Conservation (phyloP, 2,329 filamentous ascomycete genomes). For the Capronia epimyces region DNA sequence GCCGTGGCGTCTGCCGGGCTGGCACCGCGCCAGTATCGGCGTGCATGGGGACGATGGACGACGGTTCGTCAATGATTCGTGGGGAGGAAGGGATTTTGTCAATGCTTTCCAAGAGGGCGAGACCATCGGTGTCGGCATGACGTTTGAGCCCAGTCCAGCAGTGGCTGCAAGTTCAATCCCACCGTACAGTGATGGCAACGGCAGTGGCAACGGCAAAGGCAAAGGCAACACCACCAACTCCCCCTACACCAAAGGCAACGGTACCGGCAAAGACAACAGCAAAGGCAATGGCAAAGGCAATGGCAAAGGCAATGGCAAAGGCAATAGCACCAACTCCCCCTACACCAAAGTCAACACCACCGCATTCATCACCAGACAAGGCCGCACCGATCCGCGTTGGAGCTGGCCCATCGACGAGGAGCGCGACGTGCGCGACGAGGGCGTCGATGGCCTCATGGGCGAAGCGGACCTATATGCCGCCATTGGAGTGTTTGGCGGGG, state of each 20-base stretch:
- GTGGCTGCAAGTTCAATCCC: conserved; percentile 9
- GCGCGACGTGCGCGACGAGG: conserved; percentile 49
- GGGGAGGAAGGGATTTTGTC: conserved; percentile 56
- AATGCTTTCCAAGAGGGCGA: conserved; percentile 49
- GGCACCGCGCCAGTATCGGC: conserved; percentile 57
- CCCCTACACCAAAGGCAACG: neutral
- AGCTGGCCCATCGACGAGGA: conserved; percentile 59
- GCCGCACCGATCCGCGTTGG: conserved; percentile 39
- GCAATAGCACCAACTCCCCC: neutral
- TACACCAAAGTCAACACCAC: conserved; percentile 18
- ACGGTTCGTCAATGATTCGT: conserved; percentile 58
- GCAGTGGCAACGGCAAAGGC: neutral
- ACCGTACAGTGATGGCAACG: neutral
- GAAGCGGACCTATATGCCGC: conserved; percentile 59
- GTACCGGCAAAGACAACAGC: conserved; percentile 11
- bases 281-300: neutral
- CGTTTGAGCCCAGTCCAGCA: conserved; percentile 38
- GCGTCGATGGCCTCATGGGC: conserved; percentile 62
- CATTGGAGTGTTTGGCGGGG: conserved; percentile 57
- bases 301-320: neutral
- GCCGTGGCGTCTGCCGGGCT: conserved; percentile 57
- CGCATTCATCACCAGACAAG: conserved; percentile 57
- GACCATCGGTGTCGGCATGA: conserved; percentile 56
- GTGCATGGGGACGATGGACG: conserved; percentile 61
- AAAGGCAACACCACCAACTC: no score